These are phyloP conservation scores for Fusarium continuum DNA, from an alignment of 2,329 filamentous ascomycete species.

Conservation along the genomic window DNA sequence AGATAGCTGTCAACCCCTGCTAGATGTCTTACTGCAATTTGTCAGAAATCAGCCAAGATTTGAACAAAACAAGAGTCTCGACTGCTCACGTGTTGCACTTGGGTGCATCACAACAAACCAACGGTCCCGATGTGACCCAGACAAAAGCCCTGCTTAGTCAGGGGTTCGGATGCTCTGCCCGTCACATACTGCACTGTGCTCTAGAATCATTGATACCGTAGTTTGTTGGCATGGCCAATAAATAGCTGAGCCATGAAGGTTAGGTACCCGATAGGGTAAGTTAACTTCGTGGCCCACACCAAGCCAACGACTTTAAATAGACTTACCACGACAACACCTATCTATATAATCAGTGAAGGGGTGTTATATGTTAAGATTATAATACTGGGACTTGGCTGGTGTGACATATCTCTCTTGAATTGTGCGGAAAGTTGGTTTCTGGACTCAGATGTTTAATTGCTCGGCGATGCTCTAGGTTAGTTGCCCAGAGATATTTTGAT, in stretches of 20 bases:
- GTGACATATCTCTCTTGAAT: too few relatives aligned
- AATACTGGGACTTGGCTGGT: too few relatives aligned
- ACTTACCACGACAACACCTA: not conserved
- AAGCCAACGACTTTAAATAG: not conserved
- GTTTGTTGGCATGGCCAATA: constrained; percentile 1
- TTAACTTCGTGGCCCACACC: not conserved
- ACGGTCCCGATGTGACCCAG: not conserved
- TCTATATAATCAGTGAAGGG: not conserved
- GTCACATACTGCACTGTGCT: not conserved
- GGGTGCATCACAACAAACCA: too few relatives aligned
- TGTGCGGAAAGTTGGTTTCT: too few relatives aligned
- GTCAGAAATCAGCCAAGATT: not conserved
- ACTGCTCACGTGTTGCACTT: too few relatives aligned
- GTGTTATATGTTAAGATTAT: not conserved
- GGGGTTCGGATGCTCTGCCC: not conserved
- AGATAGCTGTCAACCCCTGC: not conserved
- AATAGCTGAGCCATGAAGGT: not conserved
- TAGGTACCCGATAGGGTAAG: not conserved
- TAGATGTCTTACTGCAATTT: not conserved
- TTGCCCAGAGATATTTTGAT: too few relatives aligned
- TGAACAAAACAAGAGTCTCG: too few relatives aligned
- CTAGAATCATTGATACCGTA: too few relatives aligned
- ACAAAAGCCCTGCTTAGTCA: not conserved
- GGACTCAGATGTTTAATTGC: too few relatives aligned
- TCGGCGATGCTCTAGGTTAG: too few relatives aligned